Evolutionary conservation across 768 basidiomycete species (phyloP), one percentile per base, ranked within the genome.

Genomic region (Calocybe indica): DNA sequence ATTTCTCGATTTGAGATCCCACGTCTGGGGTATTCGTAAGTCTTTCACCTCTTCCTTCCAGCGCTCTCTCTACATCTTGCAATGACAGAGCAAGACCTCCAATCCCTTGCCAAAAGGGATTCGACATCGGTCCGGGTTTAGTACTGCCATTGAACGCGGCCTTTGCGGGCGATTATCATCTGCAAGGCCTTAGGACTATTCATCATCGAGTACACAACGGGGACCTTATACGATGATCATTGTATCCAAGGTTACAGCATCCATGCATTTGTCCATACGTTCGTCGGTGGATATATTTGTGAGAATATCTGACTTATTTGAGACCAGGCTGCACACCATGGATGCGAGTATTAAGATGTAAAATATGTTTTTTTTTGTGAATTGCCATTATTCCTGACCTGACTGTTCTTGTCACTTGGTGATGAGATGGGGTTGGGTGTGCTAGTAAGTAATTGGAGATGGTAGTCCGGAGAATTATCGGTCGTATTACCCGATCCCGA

Each of bases 21-120:
- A 90, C 61, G 86, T 91, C 7, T 90, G 86, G 89, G 89, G 89
- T 13, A 84, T 92, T 54, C 88, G 89, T 91, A 62, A 71, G 88
- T 82, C 7, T 10, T 30, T 44, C 5, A 41, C 2, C 34, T 13
- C 31, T 46, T 28, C 28, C 7, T 22, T 14, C 34, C 15, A 1
- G 33, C 1, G 28, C 7, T 38, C 6, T 35, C 39, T n/a, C 49
- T 36, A 48, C 49, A 45, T 43, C 31, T 42, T 45, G 45, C 47
- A 46, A 11, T 37, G 37, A 2, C 57, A 92, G 89, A 92, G 65
- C 83, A 90, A 76, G 89, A 91, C 56, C 57, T 92, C 11, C 86
- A 91, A 58, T 69, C 83, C 6, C 51, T 90, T 41, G 75, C 79
- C 28, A 86, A 88, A 68, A 85, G 82, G 56, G 80, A 83, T 39